Evolutionary conservation across 1,284 basidiomycete species (phyloP).

Genomic region (Rhodotorula sp.): DNA sequence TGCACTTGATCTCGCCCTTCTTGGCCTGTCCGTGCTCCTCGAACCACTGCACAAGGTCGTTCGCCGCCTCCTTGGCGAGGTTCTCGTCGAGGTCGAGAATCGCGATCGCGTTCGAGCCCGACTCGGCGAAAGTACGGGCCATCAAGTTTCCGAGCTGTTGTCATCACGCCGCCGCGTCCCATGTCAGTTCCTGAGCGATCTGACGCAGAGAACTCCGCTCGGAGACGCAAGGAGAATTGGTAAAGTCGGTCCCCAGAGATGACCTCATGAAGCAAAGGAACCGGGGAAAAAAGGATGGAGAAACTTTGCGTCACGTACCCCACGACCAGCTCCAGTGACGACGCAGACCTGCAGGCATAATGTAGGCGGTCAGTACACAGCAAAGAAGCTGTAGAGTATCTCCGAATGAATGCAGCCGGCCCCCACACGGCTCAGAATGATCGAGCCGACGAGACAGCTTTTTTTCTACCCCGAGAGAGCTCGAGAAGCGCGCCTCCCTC

Average conservation of each 20-base stretch:
- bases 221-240: not conserved
- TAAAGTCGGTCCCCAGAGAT: not conserved
- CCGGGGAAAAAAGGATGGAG: not conserved
- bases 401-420: not conserved
- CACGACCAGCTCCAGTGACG: conserved; percentile 90
- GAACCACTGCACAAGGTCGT: conserved; percentile 65
- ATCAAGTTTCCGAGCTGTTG: conserved; percentile 74
- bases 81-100: conserved; percentile 78
- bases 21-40: conserved; percentile 61
- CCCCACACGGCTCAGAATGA: too few species aligned
- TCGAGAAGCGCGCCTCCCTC: too few species aligned
- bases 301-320: conserved; percentile 47
- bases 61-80: conserved; percentile 69
- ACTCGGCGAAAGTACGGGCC: conserved; percentile 82
- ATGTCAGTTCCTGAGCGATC: not conserved
- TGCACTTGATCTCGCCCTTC: conserved; percentile 64
- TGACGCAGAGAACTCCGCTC: not conserved
- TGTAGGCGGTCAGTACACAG: not conserved
- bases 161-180: not conserved
- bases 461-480: too few species aligned
- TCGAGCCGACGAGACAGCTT: too few species aligned
- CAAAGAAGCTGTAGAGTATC: not conserved
- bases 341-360: conserved; percentile 63
- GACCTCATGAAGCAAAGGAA: not conserved
- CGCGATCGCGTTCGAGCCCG: conserved; percentile 75